phyloP scores from a whole-genome alignment of 2,329 filamentous ascomycete genomes.

The Xylariaceae sp. region DNA sequence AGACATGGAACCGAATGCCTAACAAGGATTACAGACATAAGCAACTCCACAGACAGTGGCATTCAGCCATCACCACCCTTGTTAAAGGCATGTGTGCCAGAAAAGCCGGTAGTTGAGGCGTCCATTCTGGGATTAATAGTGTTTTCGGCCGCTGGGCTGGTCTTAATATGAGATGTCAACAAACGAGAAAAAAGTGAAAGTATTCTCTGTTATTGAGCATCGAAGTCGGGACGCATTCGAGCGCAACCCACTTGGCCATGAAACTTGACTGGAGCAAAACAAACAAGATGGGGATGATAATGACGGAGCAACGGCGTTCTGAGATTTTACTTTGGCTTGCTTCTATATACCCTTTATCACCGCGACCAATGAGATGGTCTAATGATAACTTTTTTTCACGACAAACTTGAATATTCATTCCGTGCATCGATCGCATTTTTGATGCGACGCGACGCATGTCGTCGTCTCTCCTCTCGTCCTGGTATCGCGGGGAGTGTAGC shows the following conservation, averaged over 20 bases:
- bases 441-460: slow-evolving; percentile 5
- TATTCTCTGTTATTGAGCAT: slow-evolving; percentile 19
- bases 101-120: slow-evolving; percentile 28
- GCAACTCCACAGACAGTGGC: slow-evolving; percentile 23
- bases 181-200: background rate
- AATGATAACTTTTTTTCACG: slow-evolving; percentile 8
- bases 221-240: background rate
- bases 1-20: slow-evolving; percentile 6
- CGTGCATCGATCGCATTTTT: slow-evolving; percentile 10
- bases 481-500: background rate
- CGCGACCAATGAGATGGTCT: slow-evolving; percentile 9
- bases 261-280: background rate
- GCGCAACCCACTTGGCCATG: background rate
- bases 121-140: slow-evolving; percentile 31
- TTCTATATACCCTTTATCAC: slow-evolving; percentile 15
- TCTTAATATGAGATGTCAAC: slow-evolving; percentile 24
- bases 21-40: slow-evolving; percentile 15
- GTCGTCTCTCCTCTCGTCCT: background rate
- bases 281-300: slow-evolving; percentile 2
- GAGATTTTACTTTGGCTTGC: slow-evolving; percentile 7
- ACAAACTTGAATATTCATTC: background rate
- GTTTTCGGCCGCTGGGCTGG: slow-evolving; percentile 30
- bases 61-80: slow-evolving; percentile 17
- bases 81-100: slow-evolving; percentile 20
- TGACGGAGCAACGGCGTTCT: slow-evolving; percentile 13